Percentiles rank a stretch among this genome's conserved stretches.
Evolutionary conservation across 225 moss, liverwort and hornwort genomes (phyloP).

Genomic region (Sphagnum contortum): DNA sequence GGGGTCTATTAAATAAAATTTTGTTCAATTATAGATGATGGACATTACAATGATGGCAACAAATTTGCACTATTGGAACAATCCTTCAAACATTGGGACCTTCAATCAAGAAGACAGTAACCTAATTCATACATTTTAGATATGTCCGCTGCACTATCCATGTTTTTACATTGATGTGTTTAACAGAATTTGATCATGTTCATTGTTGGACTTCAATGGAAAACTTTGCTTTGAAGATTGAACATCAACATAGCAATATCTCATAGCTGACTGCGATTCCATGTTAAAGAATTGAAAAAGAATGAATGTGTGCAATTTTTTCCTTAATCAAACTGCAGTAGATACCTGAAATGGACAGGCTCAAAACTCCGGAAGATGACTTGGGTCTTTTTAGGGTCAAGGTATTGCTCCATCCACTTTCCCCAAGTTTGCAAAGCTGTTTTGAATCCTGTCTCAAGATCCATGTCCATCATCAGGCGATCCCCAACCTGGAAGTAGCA

Average conservation of each 20-base stretch:
- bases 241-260: neutral
- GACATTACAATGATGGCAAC: neutral
- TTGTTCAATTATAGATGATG: neutral
- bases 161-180: too few relatives aligned
- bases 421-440: conserved; percentile 59
- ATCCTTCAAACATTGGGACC: too few relatives aligned
- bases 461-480: conserved; percentile 25
- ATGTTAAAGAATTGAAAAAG: too few relatives aligned
- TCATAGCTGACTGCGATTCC: neutral
- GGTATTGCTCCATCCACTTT: conserved; percentile 19
- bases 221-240: neutral
- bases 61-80: too few relatives aligned
- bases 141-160: too few relatives aligned
- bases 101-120: too few relatives aligned
- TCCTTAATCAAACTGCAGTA: neutral
- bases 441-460: conserved; percentile 33
- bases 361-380: conserved; percentile 78
- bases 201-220: neutral
- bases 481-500: conserved; percentile 40
- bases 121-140: too few relatives aligned
- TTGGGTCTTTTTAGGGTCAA: conserved; percentile 43
- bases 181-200: neutral
- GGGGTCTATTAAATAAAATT: too few relatives aligned
- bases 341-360: conserved; percentile 70
- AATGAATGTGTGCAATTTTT: too few relatives aligned